A percentile compares a stretch with the other conserved stretches of the same genome.
Conservation (phyloP, 176 grass and related monocot species). For the Musa beccarii region DNA sequence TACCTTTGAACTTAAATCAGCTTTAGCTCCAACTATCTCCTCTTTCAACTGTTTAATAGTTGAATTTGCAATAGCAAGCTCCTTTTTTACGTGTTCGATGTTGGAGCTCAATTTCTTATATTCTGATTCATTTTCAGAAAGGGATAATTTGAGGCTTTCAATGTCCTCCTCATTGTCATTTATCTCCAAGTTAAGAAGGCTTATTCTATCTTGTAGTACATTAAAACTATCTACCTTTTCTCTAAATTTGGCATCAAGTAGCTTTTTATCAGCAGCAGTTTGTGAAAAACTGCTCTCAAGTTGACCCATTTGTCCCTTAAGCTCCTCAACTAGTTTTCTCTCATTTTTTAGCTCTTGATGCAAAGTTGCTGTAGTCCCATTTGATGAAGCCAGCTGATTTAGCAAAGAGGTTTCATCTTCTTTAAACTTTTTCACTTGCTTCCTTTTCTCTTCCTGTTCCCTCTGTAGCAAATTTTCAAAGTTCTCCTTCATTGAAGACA, state of each 20-base stretch:
- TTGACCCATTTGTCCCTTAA: conserved; percentile 61
- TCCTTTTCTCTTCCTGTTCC: conserved; percentile 56
- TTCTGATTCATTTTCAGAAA: conserved; percentile 66
- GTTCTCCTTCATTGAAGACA: conserved; percentile 53
- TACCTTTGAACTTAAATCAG: conserved; percentile 46
- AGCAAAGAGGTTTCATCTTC: conserved; percentile 55
- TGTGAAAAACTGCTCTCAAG: conserved; percentile 48
- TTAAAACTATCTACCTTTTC: conserved; percentile 46
- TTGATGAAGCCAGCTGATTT: conserved; percentile 55
- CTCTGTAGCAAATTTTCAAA: conserved; percentile 56
- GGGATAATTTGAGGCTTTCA: conserved; percentile 46
- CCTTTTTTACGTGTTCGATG: conserved; percentile 43
- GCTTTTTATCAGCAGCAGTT: conserved; percentile 43
- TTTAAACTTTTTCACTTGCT: conserved; percentile 50
- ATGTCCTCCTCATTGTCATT: conserved; percentile 53
- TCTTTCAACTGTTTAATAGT: conserved; percentile 59
- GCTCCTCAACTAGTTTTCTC: conserved; percentile 44
- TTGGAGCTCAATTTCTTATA: conserved; percentile 38
- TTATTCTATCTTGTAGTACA: conserved; percentile 59
- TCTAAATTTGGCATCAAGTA: conserved; percentile 54
- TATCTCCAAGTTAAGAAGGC: conserved; percentile 42
- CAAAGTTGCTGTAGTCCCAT: conserved; percentile 40
- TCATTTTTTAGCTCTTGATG: conserved; percentile 56
- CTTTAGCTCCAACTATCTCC: conserved; percentile 46
- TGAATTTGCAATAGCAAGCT: conserved; percentile 49